These are phyloP conservation scores for Syncephalastrum monosporum DNA, from an alignment of 371 early-diverging fungal species.

Conservation along the genomic window DNA sequence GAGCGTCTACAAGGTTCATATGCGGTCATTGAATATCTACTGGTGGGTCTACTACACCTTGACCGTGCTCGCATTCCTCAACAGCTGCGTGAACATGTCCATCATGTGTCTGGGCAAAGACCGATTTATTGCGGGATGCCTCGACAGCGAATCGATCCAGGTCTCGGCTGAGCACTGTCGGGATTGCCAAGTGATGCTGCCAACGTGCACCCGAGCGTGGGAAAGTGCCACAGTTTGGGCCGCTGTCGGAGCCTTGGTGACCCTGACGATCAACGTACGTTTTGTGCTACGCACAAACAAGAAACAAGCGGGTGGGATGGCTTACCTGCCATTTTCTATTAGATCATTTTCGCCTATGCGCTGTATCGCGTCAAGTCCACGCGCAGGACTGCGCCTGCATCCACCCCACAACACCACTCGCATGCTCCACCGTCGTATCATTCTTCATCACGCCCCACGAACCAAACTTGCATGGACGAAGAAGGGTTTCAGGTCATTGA, in stretches of 20 bases:
- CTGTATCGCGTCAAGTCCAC: conserved; percentile 19
- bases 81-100: conserved; percentile 17
- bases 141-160: conserved; percentile 4
- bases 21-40: conserved; percentile 16
- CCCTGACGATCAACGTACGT: conserved; percentile 25
- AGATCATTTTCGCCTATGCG: conserved; percentile 22
- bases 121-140: conserved; percentile 19
- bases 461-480: conserved; percentile 14
- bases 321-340: not conserved
- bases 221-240: conserved; percentile 19
- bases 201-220: conserved; percentile 18
- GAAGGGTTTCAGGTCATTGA: conserved; percentile 32
- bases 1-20: conserved; percentile 22
- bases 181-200: conserved; percentile 4
- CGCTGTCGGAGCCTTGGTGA: conserved; percentile 14
- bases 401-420: not conserved
- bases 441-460: not conserved
- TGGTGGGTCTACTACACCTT: conserved; percentile 34
- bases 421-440: not conserved
- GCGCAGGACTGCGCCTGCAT: conserved; percentile 10
- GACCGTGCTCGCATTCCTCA: conserved; percentile 24
- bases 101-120: conserved; percentile 23
- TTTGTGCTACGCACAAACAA: too few relatives aligned
- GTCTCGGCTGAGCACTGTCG: not conserved
- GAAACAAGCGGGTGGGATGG: not conserved